Evolutionary conservation across 257 asterid species (phyloP), one percentile per base, ranked within the genome.

Genomic region (Forsythia suspensa): DNA sequence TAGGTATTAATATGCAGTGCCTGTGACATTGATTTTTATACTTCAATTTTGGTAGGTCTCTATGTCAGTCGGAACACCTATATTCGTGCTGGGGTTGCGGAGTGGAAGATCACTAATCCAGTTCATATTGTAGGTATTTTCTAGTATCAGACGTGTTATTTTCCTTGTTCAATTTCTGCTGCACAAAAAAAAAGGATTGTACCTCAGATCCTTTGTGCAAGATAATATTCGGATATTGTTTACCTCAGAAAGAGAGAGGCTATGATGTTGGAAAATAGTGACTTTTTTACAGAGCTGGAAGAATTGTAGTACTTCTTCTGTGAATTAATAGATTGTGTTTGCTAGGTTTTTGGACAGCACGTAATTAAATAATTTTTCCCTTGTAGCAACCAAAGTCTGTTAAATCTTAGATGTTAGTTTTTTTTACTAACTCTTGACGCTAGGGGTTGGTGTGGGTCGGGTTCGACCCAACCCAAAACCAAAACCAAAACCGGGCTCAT

Each of bases 21-120:
- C 16, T 6, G 65, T 16, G 11, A 18, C 18, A 12, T 3, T 63
- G 70, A 63, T 63, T 29, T 11, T 51, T 51, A 10, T 83, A 48
- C 29, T 70, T 82, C 57, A 77, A 74, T 78, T 84, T 79, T 70
- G 51, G 51, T 88, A 93, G 99, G 96, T 79, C 85, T 95, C 7
- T 95, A 95, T 78, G 97, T 95, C 68, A 95, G 99, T 76, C 89
- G 98, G 86, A 95, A 95, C 84, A 95, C 99, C 79, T 95, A 92
- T 77, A 95, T 93, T 75, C 98, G 95, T 84, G 91, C 96, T 76
- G 98, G 99, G 82, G 78, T 87, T 85, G 98, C 97, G 38, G 97
- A 93, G 85, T 93, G 97, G 99, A 93, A 86, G 87, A 90, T 82
- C 89, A 80, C 94, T 59, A 93, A 93, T 84, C 97, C 99, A 40